Conservation (phyloP, 2,329 filamentous ascomycete genomes). For the Verticillium albo-atrum region DNA sequence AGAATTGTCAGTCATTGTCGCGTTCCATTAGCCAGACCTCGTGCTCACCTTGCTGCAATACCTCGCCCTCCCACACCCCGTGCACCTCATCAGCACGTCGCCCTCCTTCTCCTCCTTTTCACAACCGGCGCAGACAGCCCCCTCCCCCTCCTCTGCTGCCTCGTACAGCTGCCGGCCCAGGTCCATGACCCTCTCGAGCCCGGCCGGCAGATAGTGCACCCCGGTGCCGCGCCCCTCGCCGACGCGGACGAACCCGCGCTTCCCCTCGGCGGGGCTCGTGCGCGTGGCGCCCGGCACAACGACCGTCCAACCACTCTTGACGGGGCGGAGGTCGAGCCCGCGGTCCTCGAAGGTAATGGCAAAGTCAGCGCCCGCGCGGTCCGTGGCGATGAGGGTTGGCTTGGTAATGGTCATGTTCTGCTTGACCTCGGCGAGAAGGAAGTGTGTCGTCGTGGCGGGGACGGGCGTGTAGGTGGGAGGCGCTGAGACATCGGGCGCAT, state of each 20-base stretch:
- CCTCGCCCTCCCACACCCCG: constrained; percentile 35
- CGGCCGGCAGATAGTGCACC: constrained; percentile 29
- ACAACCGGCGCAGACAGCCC: constrained; percentile 20
- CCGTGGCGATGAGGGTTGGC: constrained; percentile 40
- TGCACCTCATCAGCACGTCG: constrained; percentile 31
- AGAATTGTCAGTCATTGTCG: background rate
- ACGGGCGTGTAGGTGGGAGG: background rate
- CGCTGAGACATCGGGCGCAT: background rate
- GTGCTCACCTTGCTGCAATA: constrained; percentile 41
- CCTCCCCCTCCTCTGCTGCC: constrained; percentile 5
- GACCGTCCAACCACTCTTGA: constrained; percentile 33
- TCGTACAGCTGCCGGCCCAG: constrained; percentile 17
- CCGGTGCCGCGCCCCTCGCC: constrained; percentile 21
- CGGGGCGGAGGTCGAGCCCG: constrained; percentile 27
- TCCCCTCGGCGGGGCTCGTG: constrained; percentile 29
- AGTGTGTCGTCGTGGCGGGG: constrained; percentile 14
- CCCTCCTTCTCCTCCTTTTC: constrained; percentile 18
- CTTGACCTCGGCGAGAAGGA: constrained; percentile 39
- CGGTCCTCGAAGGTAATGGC: constrained; percentile 41
- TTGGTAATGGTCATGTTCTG: constrained; percentile 45
- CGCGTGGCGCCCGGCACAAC: constrained; percentile 29
- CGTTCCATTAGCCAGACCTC: background rate
- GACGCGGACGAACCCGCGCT: constrained; percentile 33
- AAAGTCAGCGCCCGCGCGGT: constrained; percentile 33
- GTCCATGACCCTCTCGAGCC: constrained; percentile 22